Evolutionary conservation across 768 basidiomycete genomes (phyloP).

Genomic region (Goffeauzyma gilvescens): DNA sequence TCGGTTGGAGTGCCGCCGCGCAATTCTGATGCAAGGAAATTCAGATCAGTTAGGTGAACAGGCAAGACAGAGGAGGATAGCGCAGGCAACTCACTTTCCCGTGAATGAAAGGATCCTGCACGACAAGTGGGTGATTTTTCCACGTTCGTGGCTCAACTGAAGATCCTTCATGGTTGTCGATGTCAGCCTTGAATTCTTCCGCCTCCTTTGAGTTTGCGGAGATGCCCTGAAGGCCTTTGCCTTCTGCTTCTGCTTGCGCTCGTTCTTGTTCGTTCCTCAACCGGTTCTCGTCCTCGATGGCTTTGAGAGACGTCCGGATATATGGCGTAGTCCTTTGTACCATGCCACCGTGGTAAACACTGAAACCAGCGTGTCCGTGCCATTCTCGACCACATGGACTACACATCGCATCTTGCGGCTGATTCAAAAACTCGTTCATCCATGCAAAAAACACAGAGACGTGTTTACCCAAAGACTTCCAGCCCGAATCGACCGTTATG

Average conservation of each 20-base stretch:
- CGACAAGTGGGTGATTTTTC: slow-evolving; percentile 18
- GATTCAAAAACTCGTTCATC: background rate
- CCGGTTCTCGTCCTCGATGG: slow-evolving; percentile 4
- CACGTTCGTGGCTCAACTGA: slow-evolving; percentile 20
- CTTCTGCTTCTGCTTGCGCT: background rate
- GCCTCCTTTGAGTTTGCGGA: no score
- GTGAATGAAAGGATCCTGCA: slow-evolving; percentile 31
- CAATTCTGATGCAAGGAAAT: no score
- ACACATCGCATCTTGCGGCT: background rate
- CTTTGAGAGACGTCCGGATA: no score
- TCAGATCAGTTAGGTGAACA: no score
- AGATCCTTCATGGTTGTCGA: background rate
- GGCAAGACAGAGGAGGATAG: no score
- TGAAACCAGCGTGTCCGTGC: no score
- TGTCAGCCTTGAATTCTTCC: background rate
- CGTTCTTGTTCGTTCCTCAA: slow-evolving; percentile 13
- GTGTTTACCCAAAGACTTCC: background rate
- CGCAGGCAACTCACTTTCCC: slow-evolving; percentile 24
- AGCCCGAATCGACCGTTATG: background rate
- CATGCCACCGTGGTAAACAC: no score
- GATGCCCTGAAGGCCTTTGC: no score
- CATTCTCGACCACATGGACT: background rate
- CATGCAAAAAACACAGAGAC: slow-evolving; percentile 24
- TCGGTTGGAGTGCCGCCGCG: no score
- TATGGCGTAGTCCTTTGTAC: no score